phyloP scores from a whole-genome alignment of 805 yeast genomes.

The Yarrowia porcina region DNA sequence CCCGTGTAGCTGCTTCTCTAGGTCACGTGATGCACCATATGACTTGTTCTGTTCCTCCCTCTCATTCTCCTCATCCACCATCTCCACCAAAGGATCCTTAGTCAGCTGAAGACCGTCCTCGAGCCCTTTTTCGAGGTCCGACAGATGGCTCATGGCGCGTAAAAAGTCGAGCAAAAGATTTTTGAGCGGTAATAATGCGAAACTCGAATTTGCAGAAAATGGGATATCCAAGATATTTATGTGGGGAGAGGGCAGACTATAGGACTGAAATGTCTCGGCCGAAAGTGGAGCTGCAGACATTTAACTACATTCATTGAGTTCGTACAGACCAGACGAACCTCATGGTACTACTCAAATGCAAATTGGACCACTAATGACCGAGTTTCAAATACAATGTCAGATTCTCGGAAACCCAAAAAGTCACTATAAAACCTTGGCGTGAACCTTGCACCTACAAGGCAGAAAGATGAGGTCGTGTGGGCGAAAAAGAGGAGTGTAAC shows the following conservation, averaged over 20 bases:
- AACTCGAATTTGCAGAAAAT: neutral
- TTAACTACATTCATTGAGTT: too few relatives aligned
- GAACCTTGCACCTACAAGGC: neutral
- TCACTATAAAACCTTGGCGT: neutral
- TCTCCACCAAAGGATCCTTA: neutral
- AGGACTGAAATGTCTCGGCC: too few relatives aligned
- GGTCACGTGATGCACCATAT: too few relatives aligned
- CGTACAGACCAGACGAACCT: neutral
- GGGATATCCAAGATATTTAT: neutral
- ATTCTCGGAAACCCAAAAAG: neutral
- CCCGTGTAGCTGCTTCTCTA: too few relatives aligned
- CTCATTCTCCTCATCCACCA: neutral
- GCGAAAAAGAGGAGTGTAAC: neutral
- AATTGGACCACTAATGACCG: neutral
- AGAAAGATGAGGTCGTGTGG: slow-evolving; percentile 11
- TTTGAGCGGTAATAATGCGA: neutral
- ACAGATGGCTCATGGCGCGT: neutral
- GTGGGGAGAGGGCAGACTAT: neutral
- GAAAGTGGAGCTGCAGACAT: too few relatives aligned
- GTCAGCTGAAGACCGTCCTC: neutral
- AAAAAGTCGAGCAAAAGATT: too few relatives aligned
- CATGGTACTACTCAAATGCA: too few relatives aligned
- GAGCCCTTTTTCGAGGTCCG: neutral
- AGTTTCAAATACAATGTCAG: neutral
- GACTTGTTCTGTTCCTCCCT: too few relatives aligned